phyloP scores from a whole-genome alignment of 139 green algal genomes.

The Chloropicon primus region DNA sequence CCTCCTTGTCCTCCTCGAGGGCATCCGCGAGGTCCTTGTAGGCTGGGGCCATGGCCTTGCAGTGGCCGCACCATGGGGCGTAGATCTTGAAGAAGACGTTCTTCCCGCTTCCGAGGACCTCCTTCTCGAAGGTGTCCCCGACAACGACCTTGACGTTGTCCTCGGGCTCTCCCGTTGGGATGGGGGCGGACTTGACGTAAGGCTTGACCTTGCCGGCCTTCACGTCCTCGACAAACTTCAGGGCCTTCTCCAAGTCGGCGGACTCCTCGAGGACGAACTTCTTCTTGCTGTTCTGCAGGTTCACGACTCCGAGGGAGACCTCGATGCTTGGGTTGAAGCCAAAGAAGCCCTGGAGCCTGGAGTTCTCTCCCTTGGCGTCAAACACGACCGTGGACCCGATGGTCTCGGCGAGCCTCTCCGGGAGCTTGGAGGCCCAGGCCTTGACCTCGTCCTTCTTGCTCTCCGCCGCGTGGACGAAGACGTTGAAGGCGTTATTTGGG shows the following conservation, averaged over 20 bases:
- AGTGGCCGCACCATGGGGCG: slow-evolving; percentile 13
- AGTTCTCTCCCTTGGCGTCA: background rate
- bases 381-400: background rate
- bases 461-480: background rate
- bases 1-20: background rate
- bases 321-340: background rate
- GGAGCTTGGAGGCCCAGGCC: background rate
- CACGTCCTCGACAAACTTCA: background rate
- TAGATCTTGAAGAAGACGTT: slow-evolving; percentile 5
- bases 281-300: background rate
- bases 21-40: slow-evolving; percentile 3
- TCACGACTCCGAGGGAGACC: background rate
- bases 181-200: background rate
- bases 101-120: background rate
- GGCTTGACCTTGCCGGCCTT: background rate
- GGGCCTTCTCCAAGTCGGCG: background rate
- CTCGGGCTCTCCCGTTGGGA: background rate
- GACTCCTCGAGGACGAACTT: background rate
- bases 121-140: slow-evolving; percentile 9
- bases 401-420: background rate
- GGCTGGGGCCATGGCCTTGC: slow-evolving; percentile 1
- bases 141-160: background rate
- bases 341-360: background rate
- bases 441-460: background rate
- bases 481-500: background rate